Conservation (phyloP, 805 yeast species). For the Candida sphagnicola region DNA sequence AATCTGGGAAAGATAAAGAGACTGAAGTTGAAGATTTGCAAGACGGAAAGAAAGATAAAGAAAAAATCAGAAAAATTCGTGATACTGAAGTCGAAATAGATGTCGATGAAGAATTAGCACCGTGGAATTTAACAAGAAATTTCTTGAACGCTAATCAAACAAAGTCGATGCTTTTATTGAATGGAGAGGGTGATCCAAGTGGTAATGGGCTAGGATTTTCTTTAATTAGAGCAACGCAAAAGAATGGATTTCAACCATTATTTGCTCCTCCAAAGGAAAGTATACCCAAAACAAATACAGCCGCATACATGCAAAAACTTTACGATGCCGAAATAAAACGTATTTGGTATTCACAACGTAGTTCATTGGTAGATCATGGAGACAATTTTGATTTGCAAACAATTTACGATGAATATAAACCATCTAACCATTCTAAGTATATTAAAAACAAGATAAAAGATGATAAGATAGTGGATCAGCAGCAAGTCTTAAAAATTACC, state of each 20-base stretch:
- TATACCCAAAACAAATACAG: slow-evolving; percentile 37
- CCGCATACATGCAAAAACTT: slow-evolving; percentile 71
- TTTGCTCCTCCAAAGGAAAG: slow-evolving; percentile 33
- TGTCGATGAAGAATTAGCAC: slow-evolving; percentile 80
- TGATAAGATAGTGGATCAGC: slow-evolving; percentile 22
- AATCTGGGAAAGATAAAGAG: slow-evolving; percentile 18
- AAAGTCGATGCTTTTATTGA: slow-evolving; percentile 91
- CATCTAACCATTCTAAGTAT: slow-evolving; percentile 27
- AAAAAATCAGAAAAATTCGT: slow-evolving; percentile 27
- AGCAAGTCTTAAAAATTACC: slow-evolving; percentile 47
- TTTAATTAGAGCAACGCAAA: slow-evolving; percentile 87
- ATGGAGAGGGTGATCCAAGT: slow-evolving; percentile 93
- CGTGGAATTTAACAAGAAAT: slow-evolving; percentile 92
- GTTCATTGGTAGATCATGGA: slow-evolving; percentile 44
- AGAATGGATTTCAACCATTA: slow-evolving; percentile 71
- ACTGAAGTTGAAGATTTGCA: slow-evolving; percentile 24
- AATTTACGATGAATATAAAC: slow-evolving; percentile 36
- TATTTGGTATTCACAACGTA: slow-evolving; percentile 85
- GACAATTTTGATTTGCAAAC: slow-evolving; percentile 34
- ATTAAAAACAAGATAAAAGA: slow-evolving; percentile 32
- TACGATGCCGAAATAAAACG: slow-evolving; percentile 86
- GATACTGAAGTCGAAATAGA: slow-evolving; percentile 45
- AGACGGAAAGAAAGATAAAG: slow-evolving; percentile 15
- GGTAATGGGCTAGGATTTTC: slow-evolving; percentile 89
- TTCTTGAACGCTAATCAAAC: slow-evolving; percentile 93